A percentile compares a stretch with the other conserved stretches of the same genome.
phyloP scores from a whole-genome alignment of 1,284 basidiomycete genomes.

The Kalmanozyma brasiliensis region DNA sequence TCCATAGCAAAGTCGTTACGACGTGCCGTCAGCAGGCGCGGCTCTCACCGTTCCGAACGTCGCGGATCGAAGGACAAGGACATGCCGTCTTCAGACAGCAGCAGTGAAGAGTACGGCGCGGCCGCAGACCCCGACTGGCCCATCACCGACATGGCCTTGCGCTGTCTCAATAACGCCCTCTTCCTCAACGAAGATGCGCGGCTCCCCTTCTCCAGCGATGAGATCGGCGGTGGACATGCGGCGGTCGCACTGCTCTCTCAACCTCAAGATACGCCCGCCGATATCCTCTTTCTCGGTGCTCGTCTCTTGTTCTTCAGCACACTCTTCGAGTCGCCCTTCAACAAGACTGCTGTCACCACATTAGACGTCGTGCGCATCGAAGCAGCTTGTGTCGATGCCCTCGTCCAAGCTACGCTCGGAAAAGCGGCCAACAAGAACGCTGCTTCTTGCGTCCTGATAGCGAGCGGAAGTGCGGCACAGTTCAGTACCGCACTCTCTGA shows the following conservation, averaged over 20 bases:
- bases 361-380: conserved; percentile 35
- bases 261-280: conserved; percentile 36
- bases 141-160: conserved; percentile 55
- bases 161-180: conserved; percentile 61
- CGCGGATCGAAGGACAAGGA: conserved; percentile 19
- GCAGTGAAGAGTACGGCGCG: conserved; percentile 21
- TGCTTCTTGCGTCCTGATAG: conserved; percentile 12
- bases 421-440: conserved; percentile 14
- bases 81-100: conserved; percentile 18
- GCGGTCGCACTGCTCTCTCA: conserved; percentile 37
- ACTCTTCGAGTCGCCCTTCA: conserved; percentile 59
- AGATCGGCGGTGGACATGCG: conserved; percentile 43
- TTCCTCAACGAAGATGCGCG: conserved; percentile 51
- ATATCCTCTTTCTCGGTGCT: conserved; percentile 55
- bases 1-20: conserved; percentile 35
- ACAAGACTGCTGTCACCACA: conserved; percentile 48
- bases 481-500: conserved; percentile 50
- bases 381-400: conserved; percentile 28
- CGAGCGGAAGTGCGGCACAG: conserved; percentile 38
- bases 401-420: conserved; percentile 24
- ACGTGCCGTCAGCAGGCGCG: conserved; percentile 23
- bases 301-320: conserved; percentile 61
- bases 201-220: conserved; percentile 38
- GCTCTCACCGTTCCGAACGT: conserved; percentile 19
- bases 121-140: conserved; percentile 39